Percentiles rank a stretch among this genome's conserved stretches.
phyloP scores from a whole-genome alignment of 495 filamentous ascomycete species.

The Penicillium manginii region DNA sequence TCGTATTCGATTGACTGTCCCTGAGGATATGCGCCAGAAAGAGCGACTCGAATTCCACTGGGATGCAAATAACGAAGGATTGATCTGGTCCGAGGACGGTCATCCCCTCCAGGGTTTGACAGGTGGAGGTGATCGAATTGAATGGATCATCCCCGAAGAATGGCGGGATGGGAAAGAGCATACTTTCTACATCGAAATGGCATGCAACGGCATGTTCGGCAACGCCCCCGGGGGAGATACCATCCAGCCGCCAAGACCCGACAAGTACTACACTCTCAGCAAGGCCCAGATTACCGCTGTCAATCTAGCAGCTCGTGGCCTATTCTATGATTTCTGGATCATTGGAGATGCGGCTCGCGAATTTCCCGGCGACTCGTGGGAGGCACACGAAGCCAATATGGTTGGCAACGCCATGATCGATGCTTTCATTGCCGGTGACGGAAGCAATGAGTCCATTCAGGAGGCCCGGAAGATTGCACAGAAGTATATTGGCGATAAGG shows the following conservation, averaged over 20 bases:
- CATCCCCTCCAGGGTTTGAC: constrained; percentile 90
- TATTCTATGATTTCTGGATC: constrained; percentile 94
- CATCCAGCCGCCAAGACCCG: constrained; percentile 85
- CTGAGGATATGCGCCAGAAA: constrained; percentile 68
- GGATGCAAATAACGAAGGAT: constrained; percentile 89
- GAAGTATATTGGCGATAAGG: constrained; percentile 77
- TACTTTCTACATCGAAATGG: constrained; percentile 94
- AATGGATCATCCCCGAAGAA: constrained; percentile 84
- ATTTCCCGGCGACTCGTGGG: constrained; percentile 79
- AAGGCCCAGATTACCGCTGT: constrained; percentile 88
- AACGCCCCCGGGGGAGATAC: constrained; percentile 83
- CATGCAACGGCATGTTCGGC: constrained; percentile 98
- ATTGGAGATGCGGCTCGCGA: constrained; percentile 85
- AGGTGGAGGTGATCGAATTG: constrained; percentile 83
- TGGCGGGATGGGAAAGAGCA: constrained; percentile 86
- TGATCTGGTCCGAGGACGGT: constrained; percentile 88
- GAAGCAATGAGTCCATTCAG: constrained; percentile 73
- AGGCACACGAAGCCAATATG: constrained; percentile 82
- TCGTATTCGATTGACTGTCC: constrained; percentile 76
- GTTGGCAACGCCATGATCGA: constrained; percentile 87
- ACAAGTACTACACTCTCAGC: constrained; percentile 74
- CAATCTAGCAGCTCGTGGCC: constrained; percentile 78
- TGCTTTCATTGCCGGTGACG: constrained; percentile 77
- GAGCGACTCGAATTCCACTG: constrained; percentile 90
- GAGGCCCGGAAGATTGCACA: constrained; percentile 80